Conservation (phyloP, 2,329 filamentous ascomycete genomes). For the Trichophyton schoenleinii region DNA sequence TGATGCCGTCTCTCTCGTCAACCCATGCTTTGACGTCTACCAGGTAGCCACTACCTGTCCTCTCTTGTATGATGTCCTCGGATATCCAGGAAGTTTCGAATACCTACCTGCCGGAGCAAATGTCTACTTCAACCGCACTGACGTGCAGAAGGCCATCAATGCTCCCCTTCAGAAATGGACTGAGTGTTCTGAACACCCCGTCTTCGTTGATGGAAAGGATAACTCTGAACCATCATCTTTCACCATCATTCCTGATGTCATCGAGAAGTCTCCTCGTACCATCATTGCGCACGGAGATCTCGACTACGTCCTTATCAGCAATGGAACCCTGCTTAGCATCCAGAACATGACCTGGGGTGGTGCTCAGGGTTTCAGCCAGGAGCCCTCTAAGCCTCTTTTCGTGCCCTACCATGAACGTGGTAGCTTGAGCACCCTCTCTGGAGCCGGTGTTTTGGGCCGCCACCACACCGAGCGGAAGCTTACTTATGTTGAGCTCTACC, state of each 20-base stretch:
- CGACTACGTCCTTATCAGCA: constrained; percentile 55
- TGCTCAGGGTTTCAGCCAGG: constrained; percentile 52
- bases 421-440: constrained; percentile 39
- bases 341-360: constrained; percentile 77
- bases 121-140: constrained; percentile 58
- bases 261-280: constrained; percentile 60
- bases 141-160: constrained; percentile 58
- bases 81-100: constrained; percentile 50
- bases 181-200: constrained; percentile 39
- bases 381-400: constrained; percentile 51
- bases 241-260: constrained; percentile 54
- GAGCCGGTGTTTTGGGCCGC: constrained; percentile 55
- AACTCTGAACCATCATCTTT: constrained; percentile 41
- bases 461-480: constrained; percentile 62
- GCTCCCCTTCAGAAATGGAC: constrained; percentile 46
- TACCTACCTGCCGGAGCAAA: constrained; percentile 52
- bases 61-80: constrained; percentile 54
- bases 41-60: constrained; percentile 62
- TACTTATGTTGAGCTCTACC: constrained; percentile 53
- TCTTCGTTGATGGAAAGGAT: constrained; percentile 35
- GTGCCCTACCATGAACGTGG: constrained; percentile 51
- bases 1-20: constrained; percentile 43
- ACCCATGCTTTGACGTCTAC: constrained; percentile 73
- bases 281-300: constrained; percentile 60
- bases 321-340: constrained; percentile 58